These are phyloP conservation scores for Suillus spraguei DNA, from an alignment of 768 basidiomycete species.

Conservation along the genomic window DNA sequence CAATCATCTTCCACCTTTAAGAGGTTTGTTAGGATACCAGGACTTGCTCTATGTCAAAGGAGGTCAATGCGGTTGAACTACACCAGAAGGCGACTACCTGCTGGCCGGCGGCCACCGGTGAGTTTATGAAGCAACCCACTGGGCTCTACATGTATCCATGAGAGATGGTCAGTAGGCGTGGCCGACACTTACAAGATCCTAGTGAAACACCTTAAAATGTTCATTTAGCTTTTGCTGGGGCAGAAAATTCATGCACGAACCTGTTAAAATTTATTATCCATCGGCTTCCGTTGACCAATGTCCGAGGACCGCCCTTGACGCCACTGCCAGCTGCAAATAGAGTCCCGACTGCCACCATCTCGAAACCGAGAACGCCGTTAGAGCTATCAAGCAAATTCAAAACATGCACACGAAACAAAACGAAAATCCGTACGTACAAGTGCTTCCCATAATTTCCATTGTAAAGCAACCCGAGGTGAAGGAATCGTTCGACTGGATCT, in stretches of 20 bases:
- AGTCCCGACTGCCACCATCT: slow-evolving; percentile 62
- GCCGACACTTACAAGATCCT: slow-evolving; percentile 63
- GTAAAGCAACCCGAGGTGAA: slow-evolving; percentile 60
- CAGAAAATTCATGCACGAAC: slow-evolving; percentile 25
- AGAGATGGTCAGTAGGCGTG: background rate
- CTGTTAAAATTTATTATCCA: slow-evolving; percentile 71
- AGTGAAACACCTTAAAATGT: slow-evolving; percentile 45
- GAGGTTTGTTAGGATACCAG: slow-evolving; percentile 58
- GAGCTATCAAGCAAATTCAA: slow-evolving; percentile 37
- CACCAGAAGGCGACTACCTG: slow-evolving; percentile 23
- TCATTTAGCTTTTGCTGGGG: background rate
- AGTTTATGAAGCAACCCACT: slow-evolving; percentile 66
- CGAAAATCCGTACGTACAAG: slow-evolving; percentile 34
- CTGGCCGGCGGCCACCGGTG: slow-evolving; percentile 55
- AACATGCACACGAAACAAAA: background rate
- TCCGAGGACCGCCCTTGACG: slow-evolving; percentile 51
- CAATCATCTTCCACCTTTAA: slow-evolving; percentile 55
- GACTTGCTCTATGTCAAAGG: slow-evolving; percentile 48
- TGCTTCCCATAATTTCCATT: slow-evolving; percentile 72
- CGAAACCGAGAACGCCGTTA: slow-evolving; percentile 63
- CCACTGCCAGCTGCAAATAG: slow-evolving; percentile 48
- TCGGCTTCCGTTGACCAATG: slow-evolving; percentile 55
- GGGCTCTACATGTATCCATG: slow-evolving; percentile 46
- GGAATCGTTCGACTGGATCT: slow-evolving; percentile 30
- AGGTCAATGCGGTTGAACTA: slow-evolving; percentile 3